A percentile compares a stretch with the other conserved stretches of the same genome.
Evolutionary conservation across 2,329 filamentous ascomycete species (phyloP).

Genomic region (Graphilbum sp.): DNA sequence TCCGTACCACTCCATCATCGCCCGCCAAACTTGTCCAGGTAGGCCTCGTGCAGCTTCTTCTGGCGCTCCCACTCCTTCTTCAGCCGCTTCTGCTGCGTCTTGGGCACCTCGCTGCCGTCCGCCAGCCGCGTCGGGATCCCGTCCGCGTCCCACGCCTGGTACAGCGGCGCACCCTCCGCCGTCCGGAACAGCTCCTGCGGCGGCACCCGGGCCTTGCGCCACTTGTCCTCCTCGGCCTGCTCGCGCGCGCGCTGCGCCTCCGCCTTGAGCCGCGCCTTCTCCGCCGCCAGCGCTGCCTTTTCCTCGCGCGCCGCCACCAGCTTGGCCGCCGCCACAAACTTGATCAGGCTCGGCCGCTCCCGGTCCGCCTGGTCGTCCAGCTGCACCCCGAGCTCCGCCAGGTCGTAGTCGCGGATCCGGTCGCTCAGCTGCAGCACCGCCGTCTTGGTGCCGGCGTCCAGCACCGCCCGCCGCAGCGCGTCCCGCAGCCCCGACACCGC

Average conservation of each 20-base stretch:
- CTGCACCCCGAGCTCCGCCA: conserved; percentile 52
- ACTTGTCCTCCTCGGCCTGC: conserved; percentile 11
- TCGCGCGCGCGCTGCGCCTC: conserved; percentile 28
- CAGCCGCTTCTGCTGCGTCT: conserved; percentile 48
- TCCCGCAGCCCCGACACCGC: conserved; percentile 27
- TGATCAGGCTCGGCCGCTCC: conserved; percentile 41
- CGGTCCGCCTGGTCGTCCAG: conserved; percentile 47
- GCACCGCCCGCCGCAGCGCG: conserved; percentile 17
- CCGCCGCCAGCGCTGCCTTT: conserved; percentile 32
- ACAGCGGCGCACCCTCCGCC: conserved; percentile 27
- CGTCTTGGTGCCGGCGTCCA: not conserved
- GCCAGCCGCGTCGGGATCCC: conserved; percentile 46
- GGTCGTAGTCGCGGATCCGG: conserved; percentile 43
- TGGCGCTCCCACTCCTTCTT: conserved; percentile 57
- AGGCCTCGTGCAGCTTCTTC: conserved; percentile 49
- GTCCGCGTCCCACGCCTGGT: conserved; percentile 47
- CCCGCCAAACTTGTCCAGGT: conserved; percentile 13
- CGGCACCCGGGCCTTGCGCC: conserved; percentile 13
- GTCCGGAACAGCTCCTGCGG: conserved; percentile 17
- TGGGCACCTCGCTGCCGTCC: conserved; percentile 47
- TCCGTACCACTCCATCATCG: too few species aligned
- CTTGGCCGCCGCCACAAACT: conserved; percentile 39
- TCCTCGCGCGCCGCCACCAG: conserved; percentile 37
- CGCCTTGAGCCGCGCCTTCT: conserved; percentile 26
- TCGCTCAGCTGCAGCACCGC: conserved; percentile 42